A percentile compares a stretch with the other conserved stretches of the same genome.
Conservation (phyloP, 139 green algal genomes). For the Haematococcus lacustris region DNA sequence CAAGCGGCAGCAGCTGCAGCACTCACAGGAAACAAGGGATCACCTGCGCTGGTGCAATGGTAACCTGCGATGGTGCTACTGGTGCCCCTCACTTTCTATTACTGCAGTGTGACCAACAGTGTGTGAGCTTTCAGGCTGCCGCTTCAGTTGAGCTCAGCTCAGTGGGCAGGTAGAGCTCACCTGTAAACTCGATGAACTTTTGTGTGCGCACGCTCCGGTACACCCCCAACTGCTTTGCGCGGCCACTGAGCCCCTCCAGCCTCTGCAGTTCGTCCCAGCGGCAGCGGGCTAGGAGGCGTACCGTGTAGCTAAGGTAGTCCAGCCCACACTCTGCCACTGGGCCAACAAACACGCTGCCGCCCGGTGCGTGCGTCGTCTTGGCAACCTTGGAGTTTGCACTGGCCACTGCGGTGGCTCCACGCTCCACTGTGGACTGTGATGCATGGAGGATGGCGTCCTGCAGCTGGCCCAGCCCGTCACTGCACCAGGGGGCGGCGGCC, state of each 20-base stretch:
- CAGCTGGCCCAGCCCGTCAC: conserved; percentile 3
- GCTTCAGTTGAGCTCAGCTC: background rate
- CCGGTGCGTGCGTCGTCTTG: background rate
- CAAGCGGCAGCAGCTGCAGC: too few relatives aligned
- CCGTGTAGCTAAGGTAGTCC: conserved; percentile 31
- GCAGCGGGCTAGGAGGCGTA: conserved; percentile 42
- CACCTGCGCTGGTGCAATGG: too few relatives aligned
- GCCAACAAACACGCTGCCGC: background rate
- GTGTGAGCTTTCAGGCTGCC: background rate
- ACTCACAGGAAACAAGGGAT: too few relatives aligned
- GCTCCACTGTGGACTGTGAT: conserved; percentile 23
- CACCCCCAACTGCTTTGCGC: conserved; percentile 27
- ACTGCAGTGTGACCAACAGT: too few relatives aligned
- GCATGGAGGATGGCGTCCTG: too few relatives aligned
- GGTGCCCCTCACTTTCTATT: too few relatives aligned
- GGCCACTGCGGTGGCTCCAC: conserved; percentile 18
- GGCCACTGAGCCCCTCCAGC: conserved; percentile 19
- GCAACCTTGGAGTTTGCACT: background rate
- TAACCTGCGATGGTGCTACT: too few relatives aligned
- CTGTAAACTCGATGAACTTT: conserved; percentile 51
- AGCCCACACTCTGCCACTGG: background rate
- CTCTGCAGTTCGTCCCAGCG: conserved; percentile 24
- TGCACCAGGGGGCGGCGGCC: background rate
- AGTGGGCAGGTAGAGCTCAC: background rate
- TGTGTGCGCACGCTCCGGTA: conserved; percentile 41